Conservation (phyloP, 495 filamentous ascomycete species). For the Echria macrotheca region DNA sequence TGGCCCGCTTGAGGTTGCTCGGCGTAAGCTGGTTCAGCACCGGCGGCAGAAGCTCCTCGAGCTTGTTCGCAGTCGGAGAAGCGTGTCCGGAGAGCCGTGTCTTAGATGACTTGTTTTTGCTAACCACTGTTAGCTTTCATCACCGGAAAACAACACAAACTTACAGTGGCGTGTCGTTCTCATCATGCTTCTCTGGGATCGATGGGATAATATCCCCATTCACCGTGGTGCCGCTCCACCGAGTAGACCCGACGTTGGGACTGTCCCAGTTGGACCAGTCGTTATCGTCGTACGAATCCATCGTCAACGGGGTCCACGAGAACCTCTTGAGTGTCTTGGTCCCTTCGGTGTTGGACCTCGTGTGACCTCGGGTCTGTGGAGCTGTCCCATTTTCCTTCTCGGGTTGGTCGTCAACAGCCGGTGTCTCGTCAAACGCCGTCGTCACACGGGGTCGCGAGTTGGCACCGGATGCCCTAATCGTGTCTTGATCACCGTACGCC, state of each 20-base stretch:
- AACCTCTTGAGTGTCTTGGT: slow-evolving; percentile 35
- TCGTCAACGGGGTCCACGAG: slow-evolving; percentile 44
- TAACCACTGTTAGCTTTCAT: slow-evolving; percentile 2
- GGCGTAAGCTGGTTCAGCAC: slow-evolving; percentile 60
- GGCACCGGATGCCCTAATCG: slow-evolving; percentile 29
- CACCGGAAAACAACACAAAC: slow-evolving; percentile 5
- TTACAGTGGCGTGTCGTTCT: slow-evolving; percentile 39
- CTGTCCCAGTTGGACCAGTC: slow-evolving; percentile 71
- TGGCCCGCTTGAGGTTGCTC: slow-evolving; percentile 62
- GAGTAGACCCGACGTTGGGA: slow-evolving; percentile 43
- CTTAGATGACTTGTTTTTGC: slow-evolving; percentile 21
- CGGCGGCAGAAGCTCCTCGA: slow-evolving; percentile 59
- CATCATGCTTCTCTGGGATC: slow-evolving; percentile 34
- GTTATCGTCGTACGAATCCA: slow-evolving; percentile 56
- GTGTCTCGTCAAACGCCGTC: slow-evolving; percentile 21
- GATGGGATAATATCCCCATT: slow-evolving; percentile 39
- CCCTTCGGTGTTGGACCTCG: slow-evolving; percentile 27
- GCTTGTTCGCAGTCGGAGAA: slow-evolving; percentile 20
- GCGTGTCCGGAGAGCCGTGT: slow-evolving; percentile 7
- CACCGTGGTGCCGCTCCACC: slow-evolving; percentile 46
- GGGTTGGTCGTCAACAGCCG: slow-evolving; percentile 1
- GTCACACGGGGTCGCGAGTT: slow-evolving; percentile 16
- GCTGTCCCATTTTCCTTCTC: background rate
- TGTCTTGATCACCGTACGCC: slow-evolving; percentile 27
- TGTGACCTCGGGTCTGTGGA: slow-evolving; percentile 14